Base-by-base conservation (phyloP, 1,139 yeast genomes). In the Yamadazyma siamensis region DNA sequence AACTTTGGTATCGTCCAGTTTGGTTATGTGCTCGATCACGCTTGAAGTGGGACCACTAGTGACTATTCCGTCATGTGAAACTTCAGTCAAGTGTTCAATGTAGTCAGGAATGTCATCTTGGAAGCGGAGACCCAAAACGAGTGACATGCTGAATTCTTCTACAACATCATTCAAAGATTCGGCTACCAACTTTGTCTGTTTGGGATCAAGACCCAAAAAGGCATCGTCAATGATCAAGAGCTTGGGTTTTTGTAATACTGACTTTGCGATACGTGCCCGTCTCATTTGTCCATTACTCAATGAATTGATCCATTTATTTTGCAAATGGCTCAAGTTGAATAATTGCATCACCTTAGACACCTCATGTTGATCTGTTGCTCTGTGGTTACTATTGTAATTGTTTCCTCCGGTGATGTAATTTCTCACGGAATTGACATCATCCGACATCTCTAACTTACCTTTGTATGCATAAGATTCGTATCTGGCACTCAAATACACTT, bases 231-330 rank as follows among this genome's bases (percentile, higher is more conserved):
- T 69, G 8, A 89, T 54, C 35, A 88, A 60, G 15, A 88, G 45
- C 24, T 65, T 65, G 0, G 96, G 96, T 28, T 73, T 63, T 32
- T 66, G 63, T 31, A 87, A 68, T 31, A 91, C 50, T 0, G 89
- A 76, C 39, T 75, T 72, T 0, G 96, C 97, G 18, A 91, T 63
- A 38, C 96, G 67, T 0, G 96, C 95, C 29, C 98, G 65, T 44
- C 98, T 70, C 54, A 85, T 78, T 56, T 91, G 98, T 0, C 98
- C 98, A 52, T 91, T 91, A 54, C 95, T 84, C 29, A 91, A 64
- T 0, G 94, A 85, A 53, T 86, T 86, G 27, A 86, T 76, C 88
- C 95, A 89, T 39, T 86, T 72, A 34, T 75, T 63, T 33, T 75
- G 65, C 34, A 87, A 59, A 2, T 75, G 80, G 6, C 52, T 54